phyloP scores from a whole-genome alignment of 163 green algal species.

The Scenedesmus sp. region DNA sequence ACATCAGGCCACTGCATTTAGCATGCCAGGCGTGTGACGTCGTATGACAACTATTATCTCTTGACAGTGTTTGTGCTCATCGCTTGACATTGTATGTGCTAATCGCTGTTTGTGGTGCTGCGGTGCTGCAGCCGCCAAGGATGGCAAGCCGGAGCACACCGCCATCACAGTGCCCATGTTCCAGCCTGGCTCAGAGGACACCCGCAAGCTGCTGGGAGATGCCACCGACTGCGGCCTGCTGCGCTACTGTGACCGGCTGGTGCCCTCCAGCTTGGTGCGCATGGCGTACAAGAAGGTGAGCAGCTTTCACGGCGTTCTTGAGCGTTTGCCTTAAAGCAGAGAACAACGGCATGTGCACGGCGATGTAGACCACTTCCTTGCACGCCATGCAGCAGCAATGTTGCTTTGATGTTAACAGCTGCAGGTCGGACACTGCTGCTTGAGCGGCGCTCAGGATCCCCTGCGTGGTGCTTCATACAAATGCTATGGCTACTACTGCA shows the following conservation, averaged over 20 bases:
- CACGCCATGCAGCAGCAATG: too few species aligned
- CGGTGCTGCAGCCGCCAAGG: neutral
- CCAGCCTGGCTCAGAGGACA: conserved; percentile 16
- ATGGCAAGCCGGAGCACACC: conserved; percentile 37
- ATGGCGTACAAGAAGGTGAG: conserved; percentile 60
- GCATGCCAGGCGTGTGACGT: too few species aligned
- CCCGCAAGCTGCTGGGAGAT: conserved; percentile 57
- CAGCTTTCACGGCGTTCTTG: neutral
- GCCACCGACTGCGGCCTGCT: conserved; percentile 62
- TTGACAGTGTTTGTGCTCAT: neutral
- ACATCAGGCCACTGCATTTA: too few species aligned
- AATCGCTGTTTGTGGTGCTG: neutral
- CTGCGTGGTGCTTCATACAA: neutral
- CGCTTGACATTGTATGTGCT: neutral
- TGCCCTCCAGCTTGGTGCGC: conserved; percentile 47
- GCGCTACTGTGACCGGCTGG: conserved; percentile 57
- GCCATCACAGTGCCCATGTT: conserved; percentile 51
- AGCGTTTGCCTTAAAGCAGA: neutral
- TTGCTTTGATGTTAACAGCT: too few species aligned
- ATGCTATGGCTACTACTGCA: neutral
- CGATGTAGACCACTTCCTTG: too few species aligned
- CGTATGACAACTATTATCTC: too few species aligned
- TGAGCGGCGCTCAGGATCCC: neutral
- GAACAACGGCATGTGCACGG: neutral
- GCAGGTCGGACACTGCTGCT: neutral